A percentile compares a stretch with the other conserved stretches of the same genome.
These are phyloP conservation scores for Jamesozyma gamospora DNA, from an alignment of 805 yeast genomes.

Conservation along the genomic window DNA sequence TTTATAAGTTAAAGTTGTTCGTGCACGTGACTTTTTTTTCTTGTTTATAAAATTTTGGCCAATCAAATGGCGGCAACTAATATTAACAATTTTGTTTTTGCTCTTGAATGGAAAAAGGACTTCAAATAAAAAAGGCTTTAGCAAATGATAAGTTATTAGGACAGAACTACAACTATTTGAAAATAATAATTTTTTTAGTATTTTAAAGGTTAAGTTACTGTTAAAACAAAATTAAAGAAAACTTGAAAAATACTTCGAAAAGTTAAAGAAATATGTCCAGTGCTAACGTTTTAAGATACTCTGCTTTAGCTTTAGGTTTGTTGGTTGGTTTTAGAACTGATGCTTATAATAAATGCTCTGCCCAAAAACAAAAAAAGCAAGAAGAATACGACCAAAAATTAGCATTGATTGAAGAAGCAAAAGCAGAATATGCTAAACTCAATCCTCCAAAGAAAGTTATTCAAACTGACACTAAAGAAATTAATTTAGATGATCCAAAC, in stretches of 20 bases:
- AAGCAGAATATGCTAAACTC: constrained; percentile 72
- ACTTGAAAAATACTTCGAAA: background rate
- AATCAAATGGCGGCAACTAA: too few relatives aligned
- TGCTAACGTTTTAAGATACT: constrained; percentile 73
- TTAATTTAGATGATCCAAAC: constrained; percentile 82
- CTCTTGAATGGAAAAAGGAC: too few relatives aligned
- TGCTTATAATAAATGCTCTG: constrained; percentile 51
- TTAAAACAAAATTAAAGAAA: too few relatives aligned
- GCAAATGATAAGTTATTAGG: too few relatives aligned
- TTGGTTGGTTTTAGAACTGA: constrained; percentile 85
- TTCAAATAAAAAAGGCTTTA: too few relatives aligned
- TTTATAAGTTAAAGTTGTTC: too few relatives aligned
- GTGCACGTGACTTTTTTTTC: too few relatives aligned
- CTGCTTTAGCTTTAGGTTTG: constrained; percentile 81
- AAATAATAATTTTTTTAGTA: too few relatives aligned
- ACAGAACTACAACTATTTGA: too few relatives aligned
- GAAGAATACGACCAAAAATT: constrained; percentile 53
- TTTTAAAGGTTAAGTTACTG: too few relatives aligned
- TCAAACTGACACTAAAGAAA: constrained; percentile 36
- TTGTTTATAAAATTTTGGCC: too few relatives aligned
- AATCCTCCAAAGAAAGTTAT: constrained; percentile 33
- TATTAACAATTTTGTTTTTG: too few relatives aligned
- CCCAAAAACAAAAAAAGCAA: constrained; percentile 46
- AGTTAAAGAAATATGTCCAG: constrained; percentile 34
- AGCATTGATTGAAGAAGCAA: constrained; percentile 78